phyloP scores from a whole-genome alignment of 371 early-diverging fungal species.

The Zopfochytrium polystomum region DNA sequence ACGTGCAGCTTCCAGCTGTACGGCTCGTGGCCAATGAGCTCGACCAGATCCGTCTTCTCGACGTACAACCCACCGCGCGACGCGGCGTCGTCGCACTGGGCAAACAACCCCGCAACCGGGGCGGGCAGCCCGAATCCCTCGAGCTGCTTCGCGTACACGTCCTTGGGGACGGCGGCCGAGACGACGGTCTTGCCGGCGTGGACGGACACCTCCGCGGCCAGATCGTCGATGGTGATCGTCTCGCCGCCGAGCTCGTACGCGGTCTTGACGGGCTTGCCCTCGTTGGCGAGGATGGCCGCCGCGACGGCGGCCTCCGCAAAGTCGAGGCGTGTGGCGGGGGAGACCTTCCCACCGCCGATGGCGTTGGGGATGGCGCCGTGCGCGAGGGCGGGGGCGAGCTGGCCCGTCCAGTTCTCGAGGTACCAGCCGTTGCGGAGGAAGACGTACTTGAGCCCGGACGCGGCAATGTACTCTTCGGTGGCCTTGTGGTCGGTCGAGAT shows the following conservation, averaged over 20 bases:
- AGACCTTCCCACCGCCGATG: slow-evolving; percentile 5
- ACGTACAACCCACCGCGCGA: slow-evolving; percentile 7
- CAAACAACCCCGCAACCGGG: slow-evolving; percentile 1
- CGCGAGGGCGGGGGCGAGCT: background rate
- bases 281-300: background rate
- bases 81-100: no score
- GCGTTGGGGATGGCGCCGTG: slow-evolving; percentile 3
- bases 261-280: no score
- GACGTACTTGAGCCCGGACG: no score
- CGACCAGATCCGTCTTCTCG: slow-evolving; percentile 12
- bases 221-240: slow-evolving; percentile 4
- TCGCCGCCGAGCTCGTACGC: slow-evolving; percentile 16
- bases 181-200: no score
- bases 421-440: no score
- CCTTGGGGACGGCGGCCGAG: slow-evolving; percentile 6
- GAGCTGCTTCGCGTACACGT: slow-evolving; percentile 5
- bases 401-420: no score
- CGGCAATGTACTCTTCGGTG: slow-evolving; percentile 18
- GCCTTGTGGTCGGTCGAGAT: slow-evolving; percentile 6
- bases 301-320: slow-evolving; percentile 6
- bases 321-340: slow-evolving; percentile 14
- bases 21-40: slow-evolving; percentile 8
- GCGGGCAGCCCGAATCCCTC: slow-evolving; percentile 7
- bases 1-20: slow-evolving; percentile 8
- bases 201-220: slow-evolving; percentile 11